These are phyloP conservation scores for Tulasnella sp. DNA, from an alignment of 768 basidiomycete species.

Conservation along the genomic window DNA sequence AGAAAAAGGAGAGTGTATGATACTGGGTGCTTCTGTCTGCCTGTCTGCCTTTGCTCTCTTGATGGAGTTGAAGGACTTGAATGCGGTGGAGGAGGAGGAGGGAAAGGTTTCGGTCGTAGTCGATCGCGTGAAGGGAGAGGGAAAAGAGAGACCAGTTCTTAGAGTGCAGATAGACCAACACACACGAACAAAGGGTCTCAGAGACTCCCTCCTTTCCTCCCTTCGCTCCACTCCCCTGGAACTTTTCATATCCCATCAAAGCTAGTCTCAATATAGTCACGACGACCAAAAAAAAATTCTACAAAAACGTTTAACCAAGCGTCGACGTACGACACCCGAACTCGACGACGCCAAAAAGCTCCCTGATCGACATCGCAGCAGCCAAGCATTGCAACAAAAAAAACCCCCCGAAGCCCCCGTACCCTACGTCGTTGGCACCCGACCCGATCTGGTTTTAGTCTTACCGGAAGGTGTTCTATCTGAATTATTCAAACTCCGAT, in stretches of 20 bases:
- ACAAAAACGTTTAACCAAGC: too few species aligned
- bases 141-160: neutral
- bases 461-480: neutral
- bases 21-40: neutral
- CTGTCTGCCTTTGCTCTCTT: neutral
- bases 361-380: neutral
- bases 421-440: neutral
- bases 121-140: conserved; percentile 1
- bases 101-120: neutral
- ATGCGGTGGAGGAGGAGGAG: neutral
- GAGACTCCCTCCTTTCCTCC: neutral
- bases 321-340: too few species aligned
- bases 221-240: neutral
- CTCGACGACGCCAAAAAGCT: neutral
- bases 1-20: neutral
- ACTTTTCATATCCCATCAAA: neutral
- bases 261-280: neutral
- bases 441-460: neutral
- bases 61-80: neutral
- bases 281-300: neutral
- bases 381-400: neutral
- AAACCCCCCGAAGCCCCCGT: neutral
- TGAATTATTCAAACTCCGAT: neutral
- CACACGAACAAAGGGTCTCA: conserved; percentile 8
- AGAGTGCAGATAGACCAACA: conserved; percentile 1